phyloP scores from a whole-genome alignment of 1,284 basidiomycete genomes.

The Trametes sp. region DNA sequence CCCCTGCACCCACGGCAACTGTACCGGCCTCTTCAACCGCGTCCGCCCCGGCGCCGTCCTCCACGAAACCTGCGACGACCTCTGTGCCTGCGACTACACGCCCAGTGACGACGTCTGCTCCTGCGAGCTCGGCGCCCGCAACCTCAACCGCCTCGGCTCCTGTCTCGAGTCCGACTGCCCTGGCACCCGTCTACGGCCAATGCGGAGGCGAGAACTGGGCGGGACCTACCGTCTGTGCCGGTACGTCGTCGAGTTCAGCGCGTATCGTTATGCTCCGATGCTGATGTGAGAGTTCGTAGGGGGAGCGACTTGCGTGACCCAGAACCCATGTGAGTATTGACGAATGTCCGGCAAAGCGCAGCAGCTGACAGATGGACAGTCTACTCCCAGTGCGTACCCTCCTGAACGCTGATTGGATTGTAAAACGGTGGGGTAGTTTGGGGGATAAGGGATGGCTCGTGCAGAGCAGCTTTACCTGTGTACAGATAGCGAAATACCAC shows the following conservation, averaged over 20 bases:
- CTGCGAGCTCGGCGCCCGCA: slow-evolving; percentile 5
- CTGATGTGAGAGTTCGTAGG: slow-evolving; percentile 14
- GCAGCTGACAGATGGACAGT: slow-evolving; percentile 36
- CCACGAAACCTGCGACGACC: slow-evolving; percentile 30
- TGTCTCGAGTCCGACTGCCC: slow-evolving; percentile 39
- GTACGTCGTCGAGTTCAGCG: slow-evolving; percentile 18
- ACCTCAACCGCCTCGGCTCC: slow-evolving; percentile 29
- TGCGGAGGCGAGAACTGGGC: slow-evolving; percentile 57
- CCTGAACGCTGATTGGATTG: slow-evolving; percentile 2
- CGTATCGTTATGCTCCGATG: too few species aligned
- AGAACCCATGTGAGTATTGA: slow-evolving; percentile 51
- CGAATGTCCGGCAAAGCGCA: background rate
- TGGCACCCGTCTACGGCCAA: slow-evolving; percentile 47
- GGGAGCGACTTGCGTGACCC: slow-evolving; percentile 49
- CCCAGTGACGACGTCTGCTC: slow-evolving; percentile 26
- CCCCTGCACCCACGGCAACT: slow-evolving; percentile 48
- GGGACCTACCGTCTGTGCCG: slow-evolving; percentile 53
- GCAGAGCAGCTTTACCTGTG: background rate
- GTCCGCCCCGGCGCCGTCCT: slow-evolving; percentile 19
- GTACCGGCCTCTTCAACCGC: slow-evolving; percentile 18
- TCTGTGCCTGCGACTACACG: slow-evolving; percentile 30
- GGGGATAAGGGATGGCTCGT: background rate
- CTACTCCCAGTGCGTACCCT: slow-evolving; percentile 56
- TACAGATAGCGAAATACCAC: background rate
- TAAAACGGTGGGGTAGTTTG: background rate